phyloP scores from a whole-genome alignment of 2,329 filamentous ascomycete genomes.

The Aspergillus sp. region DNA sequence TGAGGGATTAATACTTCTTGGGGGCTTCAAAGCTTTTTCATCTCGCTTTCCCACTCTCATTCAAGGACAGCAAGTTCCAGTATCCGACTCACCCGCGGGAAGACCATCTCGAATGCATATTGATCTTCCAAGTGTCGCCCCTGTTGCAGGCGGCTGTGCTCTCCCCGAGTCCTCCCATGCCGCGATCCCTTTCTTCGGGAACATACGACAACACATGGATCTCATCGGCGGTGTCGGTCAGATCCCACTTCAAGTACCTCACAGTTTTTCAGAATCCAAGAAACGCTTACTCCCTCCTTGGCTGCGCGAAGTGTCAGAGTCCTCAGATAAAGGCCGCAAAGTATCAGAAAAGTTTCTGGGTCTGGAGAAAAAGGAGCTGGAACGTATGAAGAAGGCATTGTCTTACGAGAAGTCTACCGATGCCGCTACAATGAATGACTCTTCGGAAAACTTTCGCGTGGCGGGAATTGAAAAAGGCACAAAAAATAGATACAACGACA shows the following conservation, averaged over 20 bases:
- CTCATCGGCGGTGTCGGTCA: slow-evolving; percentile 91
- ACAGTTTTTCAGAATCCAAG: slow-evolving; percentile 50
- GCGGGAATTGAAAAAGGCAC: slow-evolving; percentile 91
- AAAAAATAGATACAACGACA: slow-evolving; percentile 98
- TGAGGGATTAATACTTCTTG: slow-evolving; percentile 71
- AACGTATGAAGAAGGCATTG: slow-evolving; percentile 85
- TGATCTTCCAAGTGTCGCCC: slow-evolving; percentile 60
- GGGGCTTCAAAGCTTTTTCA: slow-evolving; percentile 77
- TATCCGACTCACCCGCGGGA: slow-evolving; percentile 41
- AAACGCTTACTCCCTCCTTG: slow-evolving; percentile 68
- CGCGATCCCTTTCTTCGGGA: slow-evolving; percentile 88
- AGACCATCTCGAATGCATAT: slow-evolving; percentile 56
- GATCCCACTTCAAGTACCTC: slow-evolving; percentile 62
- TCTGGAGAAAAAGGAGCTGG: slow-evolving; percentile 83
- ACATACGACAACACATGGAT: slow-evolving; percentile 96
- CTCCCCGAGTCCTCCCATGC: slow-evolving; percentile 69
- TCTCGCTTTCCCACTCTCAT: slow-evolving; percentile 61
- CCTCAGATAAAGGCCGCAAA: slow-evolving; percentile 71
- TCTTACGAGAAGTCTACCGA: slow-evolving; percentile 62
- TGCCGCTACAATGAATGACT: slow-evolving; percentile 42
- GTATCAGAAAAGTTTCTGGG: slow-evolving; percentile 81
- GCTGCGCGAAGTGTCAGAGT: slow-evolving; percentile 69
- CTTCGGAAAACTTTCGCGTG: slow-evolving; percentile 64
- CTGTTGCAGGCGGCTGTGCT: slow-evolving; percentile 85
- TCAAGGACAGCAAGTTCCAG: slow-evolving; percentile 26